Evolutionary conservation across 495 filamentous ascomycete species (phyloP), one percentile per base, ranked within the genome.

Genomic region (Coniosporium apollinis): DNA sequence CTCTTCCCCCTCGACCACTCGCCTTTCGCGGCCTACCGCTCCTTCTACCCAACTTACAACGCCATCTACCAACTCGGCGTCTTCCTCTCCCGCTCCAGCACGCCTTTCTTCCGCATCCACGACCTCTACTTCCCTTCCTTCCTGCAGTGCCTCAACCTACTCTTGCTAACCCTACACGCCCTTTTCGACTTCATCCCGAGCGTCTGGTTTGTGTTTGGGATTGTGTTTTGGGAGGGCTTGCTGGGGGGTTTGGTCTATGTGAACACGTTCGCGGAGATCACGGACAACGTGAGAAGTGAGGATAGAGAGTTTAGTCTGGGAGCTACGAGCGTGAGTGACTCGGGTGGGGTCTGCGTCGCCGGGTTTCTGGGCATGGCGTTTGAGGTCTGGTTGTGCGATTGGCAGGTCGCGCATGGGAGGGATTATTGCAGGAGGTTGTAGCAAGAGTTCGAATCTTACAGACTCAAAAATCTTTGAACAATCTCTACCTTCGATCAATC

Each of bases 221-320:
- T 94, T 30, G 59, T 93, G n/a, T 92, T 94, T 50, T 94, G 89
- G 87, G 87, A 94, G 51, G 89, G 89, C 0, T 54, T 97, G 25
- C 62, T 97, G 0, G 89, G 89, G 4, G 89, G 89, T 0, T 57
- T 76, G 6, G 89, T 94, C 0, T 97, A 97, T 47, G 84, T 96
- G 29, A 94, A 87, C 40, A 92, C 86, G 0, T 97, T 94, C 57
- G 83, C 86, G 1, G 79, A 87, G 54, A 89, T 97, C 41, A 74
- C 76, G 47, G 81, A 94, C 36, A 69, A 72, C 6, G 78, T 92
- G 0, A 68, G 71, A 0, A 54, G 64, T 5, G 67, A 71, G 22
- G 87, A 94, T 28, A 64, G 89, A 13, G 89, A 97, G 58, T 94
- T 94, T 49, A 85, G 79, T 30, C 60, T 97, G 2, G 74, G 79